Base-by-base conservation (phyloP, 257 asterid species). In the Plantago ovata region DNA sequence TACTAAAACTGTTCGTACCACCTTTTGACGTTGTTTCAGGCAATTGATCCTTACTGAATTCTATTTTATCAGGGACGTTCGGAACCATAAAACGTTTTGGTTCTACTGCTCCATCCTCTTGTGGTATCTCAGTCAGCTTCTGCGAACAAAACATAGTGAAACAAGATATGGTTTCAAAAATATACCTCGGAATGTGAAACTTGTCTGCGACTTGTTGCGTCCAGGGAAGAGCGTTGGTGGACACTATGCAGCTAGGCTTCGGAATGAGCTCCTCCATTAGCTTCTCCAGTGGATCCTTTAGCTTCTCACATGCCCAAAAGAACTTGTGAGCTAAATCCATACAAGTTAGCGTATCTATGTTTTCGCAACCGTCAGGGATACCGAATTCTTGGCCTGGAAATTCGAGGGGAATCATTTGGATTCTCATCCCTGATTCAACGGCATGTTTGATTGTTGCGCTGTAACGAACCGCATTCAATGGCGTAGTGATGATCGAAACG, bases 281-380 rank as follows among this genome's bases (percentile, higher is more conserved):
- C 9, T 51, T 55, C 42, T 76, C 77, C 6, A 80, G 67, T 0
- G 88, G 79, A 6, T 44, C 12, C 54, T 69, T 43, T 10, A 85
- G 53, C 65, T 71, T 3, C 24, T 50, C 50, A 4, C 61, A 58
- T 7, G 95, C 89, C 1, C 11, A 40, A 42, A 80, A 72, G 23
- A 85, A 80, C 1, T 63, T 42, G 16, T 13, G 22, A 14, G 42
- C n/a, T 3, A 75, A 47, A 13, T 32, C 66, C 28, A 59, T 38
- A 12, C 92, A 76, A 20, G 67, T 53, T 1, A 85, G 77, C 8
- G 73, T 1, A 46, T 85, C 89, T 66, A 75, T 33, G 56, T 79
- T 86, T 52, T 86, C 95, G 38, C 86, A 86, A 3, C 86, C 86
- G 3, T 69, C 50, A 1, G 95, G 95, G 9, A 86, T 52, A 0